Evolutionary conservation across 2,329 filamentous ascomycete genomes (phyloP).

Genomic region (Fonsecaea monophora): DNA sequence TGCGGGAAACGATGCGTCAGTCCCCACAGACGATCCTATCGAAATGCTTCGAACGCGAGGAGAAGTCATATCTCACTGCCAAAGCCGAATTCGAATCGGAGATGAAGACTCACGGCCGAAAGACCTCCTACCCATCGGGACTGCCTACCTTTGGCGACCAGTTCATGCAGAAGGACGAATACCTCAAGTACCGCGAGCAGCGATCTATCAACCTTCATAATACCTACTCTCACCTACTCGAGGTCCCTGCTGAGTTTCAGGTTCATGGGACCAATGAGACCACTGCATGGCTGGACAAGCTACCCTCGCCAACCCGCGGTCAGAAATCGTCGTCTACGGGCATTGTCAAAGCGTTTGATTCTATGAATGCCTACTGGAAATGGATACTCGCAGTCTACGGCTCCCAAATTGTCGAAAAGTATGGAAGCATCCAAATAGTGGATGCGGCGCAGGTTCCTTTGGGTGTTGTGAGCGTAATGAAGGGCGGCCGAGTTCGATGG

Average conservation of each 20-base stretch:
- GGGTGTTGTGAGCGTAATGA: slow-evolving; percentile 52
- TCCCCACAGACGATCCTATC: slow-evolving; percentile 46
- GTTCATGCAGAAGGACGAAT: slow-evolving; percentile 53
- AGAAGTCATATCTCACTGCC: slow-evolving; percentile 41
- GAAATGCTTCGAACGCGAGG: slow-evolving; percentile 51
- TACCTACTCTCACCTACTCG: slow-evolving; percentile 46
- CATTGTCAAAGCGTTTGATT: slow-evolving; percentile 41
- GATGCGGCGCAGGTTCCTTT: slow-evolving; percentile 51
- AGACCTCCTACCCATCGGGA: neutral
- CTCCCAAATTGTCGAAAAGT: slow-evolving; percentile 49
- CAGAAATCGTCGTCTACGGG: slow-evolving; percentile 22
- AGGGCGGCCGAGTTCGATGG: slow-evolving; percentile 51
- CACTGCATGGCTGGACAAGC: slow-evolving; percentile 27
- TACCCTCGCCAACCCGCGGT: slow-evolving; percentile 11
- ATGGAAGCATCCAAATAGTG: slow-evolving; percentile 51
- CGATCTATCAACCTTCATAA: slow-evolving; percentile 42
- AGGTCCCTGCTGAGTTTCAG: slow-evolving; percentile 44
- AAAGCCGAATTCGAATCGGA: slow-evolving; percentile 16
- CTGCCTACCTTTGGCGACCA: slow-evolving; percentile 28
- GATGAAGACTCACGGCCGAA: neutral
- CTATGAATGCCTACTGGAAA: slow-evolving; percentile 52
- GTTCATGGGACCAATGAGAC: slow-evolving; percentile 44
- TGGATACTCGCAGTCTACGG: slow-evolving; percentile 53
- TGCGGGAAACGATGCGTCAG: slow-evolving; percentile 52
- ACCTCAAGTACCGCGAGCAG: slow-evolving; percentile 46